These are phyloP conservation scores for Ceratobasidium sp. DNA, from an alignment of 1,284 basidiomycete genomes.

Conservation along the genomic window DNA sequence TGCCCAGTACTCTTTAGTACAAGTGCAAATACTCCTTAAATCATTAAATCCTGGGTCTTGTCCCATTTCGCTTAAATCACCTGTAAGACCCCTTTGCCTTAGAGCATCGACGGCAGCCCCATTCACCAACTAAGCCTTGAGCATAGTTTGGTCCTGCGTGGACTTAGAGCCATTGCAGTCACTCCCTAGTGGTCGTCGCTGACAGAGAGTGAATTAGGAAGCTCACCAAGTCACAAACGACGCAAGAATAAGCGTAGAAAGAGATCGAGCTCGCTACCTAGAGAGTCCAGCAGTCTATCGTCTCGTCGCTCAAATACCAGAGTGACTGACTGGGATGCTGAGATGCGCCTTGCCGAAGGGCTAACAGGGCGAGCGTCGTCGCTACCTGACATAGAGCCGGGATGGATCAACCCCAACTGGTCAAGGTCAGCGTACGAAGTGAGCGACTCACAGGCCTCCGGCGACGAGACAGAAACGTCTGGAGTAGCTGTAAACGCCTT, in stretches of 20 bases:
- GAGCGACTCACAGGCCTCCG: no score
- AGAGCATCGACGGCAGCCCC: no score
- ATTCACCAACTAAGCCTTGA: no score
- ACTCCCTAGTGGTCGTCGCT: no score
- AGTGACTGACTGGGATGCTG: neutral
- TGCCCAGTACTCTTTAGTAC: no score
- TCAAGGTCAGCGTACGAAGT: neutral
- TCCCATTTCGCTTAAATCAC: no score
- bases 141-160: no score
- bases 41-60: no score
- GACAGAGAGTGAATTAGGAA: no score
- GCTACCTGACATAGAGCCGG: neutral
- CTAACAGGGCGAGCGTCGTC: neutral
- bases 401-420: neutral
- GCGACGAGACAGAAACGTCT: neutral
- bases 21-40: no score
- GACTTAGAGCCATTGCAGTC: no score
- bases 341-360: neutral
- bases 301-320: neutral
- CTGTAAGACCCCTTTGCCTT: no score
- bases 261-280: neutral
- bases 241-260: neutral
- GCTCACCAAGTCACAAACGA: neutral
- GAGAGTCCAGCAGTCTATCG: neutral
- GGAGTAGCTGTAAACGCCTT: conserved; percentile 8